Percentiles rank a stretch among this genome's conserved stretches.
phyloP scores from a whole-genome alignment of 2,329 filamentous ascomycete genomes.

The Biscogniauxia sp. region DNA sequence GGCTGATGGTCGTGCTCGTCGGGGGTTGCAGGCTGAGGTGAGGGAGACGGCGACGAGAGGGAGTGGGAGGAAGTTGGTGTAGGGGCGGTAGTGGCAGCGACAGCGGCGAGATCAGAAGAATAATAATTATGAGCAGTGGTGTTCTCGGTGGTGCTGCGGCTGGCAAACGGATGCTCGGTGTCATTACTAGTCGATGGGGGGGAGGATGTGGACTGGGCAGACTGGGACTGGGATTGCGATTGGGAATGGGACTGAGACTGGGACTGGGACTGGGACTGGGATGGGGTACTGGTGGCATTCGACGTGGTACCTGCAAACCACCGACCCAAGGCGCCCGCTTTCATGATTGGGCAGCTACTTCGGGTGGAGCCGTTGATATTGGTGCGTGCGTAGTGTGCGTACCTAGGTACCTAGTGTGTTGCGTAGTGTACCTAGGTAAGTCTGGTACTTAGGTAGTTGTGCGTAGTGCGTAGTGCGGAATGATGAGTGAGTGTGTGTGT shows the following conservation, averaged over 20 bases:
- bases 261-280: neutral
- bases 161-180: slow-evolving; percentile 26
- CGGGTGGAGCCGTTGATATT: slow-evolving; percentile 15
- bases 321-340: slow-evolving; percentile 24
- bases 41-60: slow-evolving; percentile 36
- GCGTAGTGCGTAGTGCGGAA: no score
- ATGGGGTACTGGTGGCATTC: neutral
- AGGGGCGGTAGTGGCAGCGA: slow-evolving; percentile 22
- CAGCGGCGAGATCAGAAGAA: slow-evolving; percentile 19
- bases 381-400: slow-evolving; percentile 1
- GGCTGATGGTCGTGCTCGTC: slow-evolving; percentile 32
- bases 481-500: no score
- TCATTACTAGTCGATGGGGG: slow-evolving; percentile 23
- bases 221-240: neutral
- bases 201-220: slow-evolving; percentile 5
- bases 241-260: neutral
- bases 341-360: slow-evolving; percentile 25
- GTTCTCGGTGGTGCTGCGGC: slow-evolving; percentile 27
- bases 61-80: slow-evolving; percentile 41
- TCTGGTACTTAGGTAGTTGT: no score
- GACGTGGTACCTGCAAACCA: slow-evolving; percentile 27
- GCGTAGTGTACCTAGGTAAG: no score
- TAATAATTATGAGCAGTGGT: slow-evolving; percentile 11
- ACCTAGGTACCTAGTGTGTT: neutral
- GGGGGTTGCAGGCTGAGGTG: slow-evolving; percentile 46